Evolutionary conservation across 345 rosid genomes (phyloP).

Genomic region (Jatropha curcas): DNA sequence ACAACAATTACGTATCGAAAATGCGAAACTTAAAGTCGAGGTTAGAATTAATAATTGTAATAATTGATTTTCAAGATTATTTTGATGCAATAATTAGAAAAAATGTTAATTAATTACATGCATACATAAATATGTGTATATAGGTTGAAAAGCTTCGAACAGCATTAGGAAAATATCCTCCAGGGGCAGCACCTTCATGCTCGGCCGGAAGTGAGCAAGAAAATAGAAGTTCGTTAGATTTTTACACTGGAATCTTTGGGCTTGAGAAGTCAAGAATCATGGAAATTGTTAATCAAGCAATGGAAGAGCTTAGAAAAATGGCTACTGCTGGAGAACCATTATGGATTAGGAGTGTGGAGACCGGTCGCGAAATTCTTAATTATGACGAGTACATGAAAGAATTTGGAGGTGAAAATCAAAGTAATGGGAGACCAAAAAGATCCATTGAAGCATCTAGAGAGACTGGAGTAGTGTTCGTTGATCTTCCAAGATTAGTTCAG

Average conservation of each 20-base stretch:
- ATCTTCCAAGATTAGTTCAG: slow-evolving; percentile 75
- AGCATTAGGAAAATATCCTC: slow-evolving; percentile 54
- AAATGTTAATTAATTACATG: too few species aligned
- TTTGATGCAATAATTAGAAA: too few species aligned
- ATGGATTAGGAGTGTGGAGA: slow-evolving; percentile 90
- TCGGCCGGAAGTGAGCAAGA: slow-evolving; percentile 66
- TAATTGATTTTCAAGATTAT: too few species aligned
- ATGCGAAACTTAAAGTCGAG: slow-evolving; percentile 86
- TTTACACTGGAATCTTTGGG: slow-evolving; percentile 73
- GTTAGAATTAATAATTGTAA: slow-evolving; percentile 24
- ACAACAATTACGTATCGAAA: slow-evolving; percentile 73
- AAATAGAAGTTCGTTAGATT: slow-evolving; percentile 68
- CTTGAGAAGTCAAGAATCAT: slow-evolving; percentile 70
- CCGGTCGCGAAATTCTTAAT: slow-evolving; percentile 90
- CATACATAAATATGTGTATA: too few species aligned
- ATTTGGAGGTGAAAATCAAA: slow-evolving; percentile 52
- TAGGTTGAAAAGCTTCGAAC: slow-evolving; percentile 76
- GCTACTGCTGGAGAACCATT: slow-evolving; percentile 73
- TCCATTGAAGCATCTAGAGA: slow-evolving; percentile 93
- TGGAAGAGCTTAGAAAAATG: slow-evolving; percentile 82
- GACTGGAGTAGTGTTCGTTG: slow-evolving; percentile 69
- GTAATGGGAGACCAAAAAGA: slow-evolving; percentile 44
- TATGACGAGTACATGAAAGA: slow-evolving; percentile 85
- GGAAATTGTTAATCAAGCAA: slow-evolving; percentile 74
- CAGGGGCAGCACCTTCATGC: slow-evolving; percentile 59